Evolutionary conservation across 2,329 filamentous ascomycete genomes (phyloP).

Genomic region (Dothistroma pini): DNA sequence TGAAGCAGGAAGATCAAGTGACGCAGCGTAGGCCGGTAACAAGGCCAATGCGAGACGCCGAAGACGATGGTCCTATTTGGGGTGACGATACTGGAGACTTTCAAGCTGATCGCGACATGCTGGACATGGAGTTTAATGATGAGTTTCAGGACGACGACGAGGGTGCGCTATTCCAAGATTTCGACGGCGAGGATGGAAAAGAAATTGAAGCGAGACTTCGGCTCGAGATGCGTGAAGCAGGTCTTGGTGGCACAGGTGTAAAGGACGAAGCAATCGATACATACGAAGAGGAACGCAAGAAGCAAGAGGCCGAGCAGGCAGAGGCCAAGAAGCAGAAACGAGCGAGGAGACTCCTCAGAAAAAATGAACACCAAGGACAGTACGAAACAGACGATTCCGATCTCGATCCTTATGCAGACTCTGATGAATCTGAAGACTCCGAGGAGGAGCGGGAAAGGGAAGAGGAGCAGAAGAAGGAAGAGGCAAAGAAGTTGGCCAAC

Average conservation of each 20-base stretch:
- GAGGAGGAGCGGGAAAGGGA: slow-evolving; percentile 63
- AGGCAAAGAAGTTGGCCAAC: slow-evolving; percentile 45
- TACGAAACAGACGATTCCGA: slow-evolving; percentile 66
- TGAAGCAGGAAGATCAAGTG: slow-evolving; percentile 48
- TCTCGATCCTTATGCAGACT: slow-evolving; percentile 40
- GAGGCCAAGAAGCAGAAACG: slow-evolving; percentile 70
- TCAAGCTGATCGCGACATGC: slow-evolving; percentile 59
- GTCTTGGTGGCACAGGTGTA: slow-evolving; percentile 63
- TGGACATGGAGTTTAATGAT: slow-evolving; percentile 64
- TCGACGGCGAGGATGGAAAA: slow-evolving; percentile 69
- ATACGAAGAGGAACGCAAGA: slow-evolving; percentile 61
- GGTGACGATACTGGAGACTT: slow-evolving; percentile 38
- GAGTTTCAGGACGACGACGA: slow-evolving; percentile 88
- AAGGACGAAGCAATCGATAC: slow-evolving; percentile 56
- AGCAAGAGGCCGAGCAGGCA: slow-evolving; percentile 66
- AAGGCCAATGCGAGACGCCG: slow-evolving; percentile 30
- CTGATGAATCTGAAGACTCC: slow-evolving; percentile 59
- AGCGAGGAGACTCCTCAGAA: slow-evolving; percentile 75
- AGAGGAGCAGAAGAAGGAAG: slow-evolving; percentile 54
- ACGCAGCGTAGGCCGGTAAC: slow-evolving; percentile 18
- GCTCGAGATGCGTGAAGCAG: slow-evolving; percentile 78
- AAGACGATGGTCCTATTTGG: slow-evolving; percentile 41
- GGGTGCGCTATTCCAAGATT: slow-evolving; percentile 70
- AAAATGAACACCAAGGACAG: slow-evolving; percentile 79
- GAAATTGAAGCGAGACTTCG: slow-evolving; percentile 64